Evolutionary conservation across 306 rosid genomes (phyloP), one percentile per base, ranked within the genome.

Genomic region (Vigna angularis): DNA sequence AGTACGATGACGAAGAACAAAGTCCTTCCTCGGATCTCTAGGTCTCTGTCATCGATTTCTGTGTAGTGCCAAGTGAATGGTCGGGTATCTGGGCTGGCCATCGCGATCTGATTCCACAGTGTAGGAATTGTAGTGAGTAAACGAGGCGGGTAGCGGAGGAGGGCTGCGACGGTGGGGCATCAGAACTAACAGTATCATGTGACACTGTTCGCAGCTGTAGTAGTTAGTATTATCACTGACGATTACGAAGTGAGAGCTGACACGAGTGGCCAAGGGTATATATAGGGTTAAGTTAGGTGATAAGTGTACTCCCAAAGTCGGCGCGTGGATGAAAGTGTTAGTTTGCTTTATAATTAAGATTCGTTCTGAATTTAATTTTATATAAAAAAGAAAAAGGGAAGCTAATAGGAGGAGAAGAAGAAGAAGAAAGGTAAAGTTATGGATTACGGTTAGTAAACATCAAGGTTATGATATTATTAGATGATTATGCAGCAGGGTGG

Each of bases 11-110:
- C 24, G 84, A 89, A 82, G 89, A 90, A 92, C 42, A 95, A 77
- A 2, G 97, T 89, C 1, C 83, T 86, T 44, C 98, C 97, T 11
- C 85, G 87, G 84, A 92, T 83, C 62, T 86, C 83, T 57, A 91
- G 93, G 66, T 82, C 76, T 0, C 55, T 78, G 78, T 92, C 91
- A 69, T 88, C 97, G 13, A 90, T 40, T 62, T 88, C 93, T 0
- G 87, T 75, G 87, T 83, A 89, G 87, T 87, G 97, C 97, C 90
- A 85, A 28, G 81, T 75, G 40, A 86, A 51, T 16, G 85, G 44
- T 2, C 79, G 85, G 3, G 91, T 5, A 36, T 75, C 82, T 40
- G 84, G 86, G 70, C 16, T 77, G 1, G 88, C 26, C 84, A 86
- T 83, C 26, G 62, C 52, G 66, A 14, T 38, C 14, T 18, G 44